Evolutionary conservation across 805 yeast genomes (phyloP).

Genomic region (Yamadazyma scolyti): DNA sequence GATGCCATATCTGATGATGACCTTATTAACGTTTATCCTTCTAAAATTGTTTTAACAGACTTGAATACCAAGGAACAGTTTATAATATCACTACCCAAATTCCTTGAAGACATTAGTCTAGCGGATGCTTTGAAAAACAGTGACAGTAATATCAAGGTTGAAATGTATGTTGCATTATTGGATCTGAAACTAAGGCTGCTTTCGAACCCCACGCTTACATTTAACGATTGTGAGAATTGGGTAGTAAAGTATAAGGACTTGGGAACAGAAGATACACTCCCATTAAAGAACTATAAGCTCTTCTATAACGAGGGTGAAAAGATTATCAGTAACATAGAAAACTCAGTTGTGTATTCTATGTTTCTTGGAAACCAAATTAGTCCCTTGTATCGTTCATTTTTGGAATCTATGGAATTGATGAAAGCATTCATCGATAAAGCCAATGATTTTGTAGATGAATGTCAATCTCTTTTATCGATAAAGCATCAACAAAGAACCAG

Average conservation of each 20-base stretch:
- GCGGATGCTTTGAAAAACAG: constrained; percentile 5
- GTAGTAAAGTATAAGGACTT: constrained; percentile 37
- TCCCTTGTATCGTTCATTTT: constrained; percentile 6
- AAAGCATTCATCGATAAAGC: constrained; percentile 42
- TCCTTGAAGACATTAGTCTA: constrained; percentile 20
- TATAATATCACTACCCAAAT: constrained; percentile 27
- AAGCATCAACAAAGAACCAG: constrained; percentile 50
- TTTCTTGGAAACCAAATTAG: constrained; percentile 1
- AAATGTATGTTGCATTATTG: constrained; percentile 44
- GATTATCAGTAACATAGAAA: constrained; percentile 16
- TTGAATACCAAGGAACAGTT: constrained; percentile 24
- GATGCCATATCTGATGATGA: constrained; percentile 55
- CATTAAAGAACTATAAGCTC: constrained; percentile 41
- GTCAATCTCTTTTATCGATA: constrained; percentile 49
- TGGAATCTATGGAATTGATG: constrained; percentile 22
- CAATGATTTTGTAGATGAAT: constrained; percentile 51
- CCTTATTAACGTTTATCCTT: constrained; percentile 49
- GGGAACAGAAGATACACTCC: constrained; percentile 40
- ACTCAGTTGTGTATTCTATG: constrained; percentile 1
- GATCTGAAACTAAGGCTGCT: constrained; percentile 49
- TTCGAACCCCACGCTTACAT: neutral
- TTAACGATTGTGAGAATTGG: constrained; percentile 45
- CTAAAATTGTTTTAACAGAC: constrained; percentile 43
- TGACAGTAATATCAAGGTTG: constrained; percentile 21
- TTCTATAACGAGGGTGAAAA: constrained; percentile 56